phyloP scores from a whole-genome alignment of 106 monocot genomes.

The Platanthera guangdongensis region DNA sequence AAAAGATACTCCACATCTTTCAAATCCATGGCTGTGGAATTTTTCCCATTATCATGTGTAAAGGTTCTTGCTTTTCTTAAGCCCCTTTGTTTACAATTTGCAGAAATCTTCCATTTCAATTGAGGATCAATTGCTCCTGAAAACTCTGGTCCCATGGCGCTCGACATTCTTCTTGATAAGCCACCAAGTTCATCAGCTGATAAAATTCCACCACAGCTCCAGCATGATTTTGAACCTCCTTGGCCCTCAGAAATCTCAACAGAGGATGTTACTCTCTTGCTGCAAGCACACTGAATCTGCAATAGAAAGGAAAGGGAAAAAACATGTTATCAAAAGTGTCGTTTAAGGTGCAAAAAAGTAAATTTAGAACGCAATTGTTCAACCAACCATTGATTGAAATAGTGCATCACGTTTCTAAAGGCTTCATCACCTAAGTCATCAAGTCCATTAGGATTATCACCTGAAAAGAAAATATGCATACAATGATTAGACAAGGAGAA shows the following conservation, averaged over 20 bases:
- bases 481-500: not conserved
- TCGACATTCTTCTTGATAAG: conserved; percentile 40
- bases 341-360: not conserved
- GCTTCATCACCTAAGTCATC: not conserved
- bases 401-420: conserved; percentile 12
- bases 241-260: conserved; percentile 17
- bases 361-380: not conserved
- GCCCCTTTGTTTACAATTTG: conserved; percentile 51
- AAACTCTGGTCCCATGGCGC: conserved; percentile 40
- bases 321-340: not conserved
- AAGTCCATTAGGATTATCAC: not conserved
- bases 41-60: conserved; percentile 17
- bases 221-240: conserved; percentile 37
- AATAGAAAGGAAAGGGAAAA: not conserved
- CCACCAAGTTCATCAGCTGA: conserved; percentile 21
- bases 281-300: conserved; percentile 61
- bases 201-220: conserved; percentile 43
- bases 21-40: conserved; percentile 3
- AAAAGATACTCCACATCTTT: conserved; percentile 22
- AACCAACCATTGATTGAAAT: conserved; percentile 40
- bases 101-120: conserved; percentile 55
- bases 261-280: conserved; percentile 23
- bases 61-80: conserved; percentile 64
- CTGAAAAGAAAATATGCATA: not conserved
- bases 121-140: conserved; percentile 44